Conservation (phyloP, 2,329 filamentous ascomycete species). For the Colletotrichum tofieldiae region DNA sequence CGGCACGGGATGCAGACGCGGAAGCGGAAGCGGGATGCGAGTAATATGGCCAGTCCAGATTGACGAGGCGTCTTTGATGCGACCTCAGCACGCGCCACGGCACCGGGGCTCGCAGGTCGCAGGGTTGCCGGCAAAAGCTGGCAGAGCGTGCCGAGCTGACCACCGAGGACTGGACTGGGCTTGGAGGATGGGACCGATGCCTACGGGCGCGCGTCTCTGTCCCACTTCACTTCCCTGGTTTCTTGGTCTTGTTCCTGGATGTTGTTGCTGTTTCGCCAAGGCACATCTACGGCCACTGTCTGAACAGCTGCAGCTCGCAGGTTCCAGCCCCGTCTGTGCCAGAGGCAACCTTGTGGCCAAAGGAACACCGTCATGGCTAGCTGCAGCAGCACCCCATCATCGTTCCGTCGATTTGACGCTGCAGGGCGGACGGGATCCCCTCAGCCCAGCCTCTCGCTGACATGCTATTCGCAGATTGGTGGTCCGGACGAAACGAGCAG, state of each 20-base stretch:
- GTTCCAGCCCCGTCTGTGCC: slow-evolving; percentile 39
- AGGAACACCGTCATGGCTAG: slow-evolving; percentile 24
- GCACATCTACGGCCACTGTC: neutral
- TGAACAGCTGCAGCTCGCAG: slow-evolving; percentile 15
- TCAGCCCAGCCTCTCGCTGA: slow-evolving; percentile 25
- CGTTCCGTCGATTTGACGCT: slow-evolving; percentile 23
- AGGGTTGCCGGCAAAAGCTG: slow-evolving; percentile 4
- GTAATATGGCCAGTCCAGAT: slow-evolving; percentile 26
- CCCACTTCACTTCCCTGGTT: slow-evolving; percentile 18
- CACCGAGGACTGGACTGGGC: neutral
- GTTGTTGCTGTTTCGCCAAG: slow-evolving; percentile 12
- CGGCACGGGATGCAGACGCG: slow-evolving; percentile 29
- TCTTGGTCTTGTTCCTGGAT: slow-evolving; percentile 11
- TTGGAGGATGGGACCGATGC: neutral
- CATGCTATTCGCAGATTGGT: slow-evolving; percentile 21
- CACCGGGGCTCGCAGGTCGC: neutral
- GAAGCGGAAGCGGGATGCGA: slow-evolving; percentile 34
- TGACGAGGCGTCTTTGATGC: slow-evolving; percentile 38
- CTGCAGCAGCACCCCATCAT: slow-evolving; percentile 25
- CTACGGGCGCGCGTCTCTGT: neutral
- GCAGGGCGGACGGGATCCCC: slow-evolving; percentile 35
- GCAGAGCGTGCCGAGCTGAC: slow-evolving; percentile 1
- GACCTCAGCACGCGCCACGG: slow-evolving; percentile 31
- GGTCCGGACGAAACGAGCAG: slow-evolving; percentile 28
- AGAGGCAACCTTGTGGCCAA: slow-evolving; percentile 10